Evolutionary conservation across 306 rosid species (phyloP), one percentile per base, ranked within the genome.

Genomic region (Inga laurina): DNA sequence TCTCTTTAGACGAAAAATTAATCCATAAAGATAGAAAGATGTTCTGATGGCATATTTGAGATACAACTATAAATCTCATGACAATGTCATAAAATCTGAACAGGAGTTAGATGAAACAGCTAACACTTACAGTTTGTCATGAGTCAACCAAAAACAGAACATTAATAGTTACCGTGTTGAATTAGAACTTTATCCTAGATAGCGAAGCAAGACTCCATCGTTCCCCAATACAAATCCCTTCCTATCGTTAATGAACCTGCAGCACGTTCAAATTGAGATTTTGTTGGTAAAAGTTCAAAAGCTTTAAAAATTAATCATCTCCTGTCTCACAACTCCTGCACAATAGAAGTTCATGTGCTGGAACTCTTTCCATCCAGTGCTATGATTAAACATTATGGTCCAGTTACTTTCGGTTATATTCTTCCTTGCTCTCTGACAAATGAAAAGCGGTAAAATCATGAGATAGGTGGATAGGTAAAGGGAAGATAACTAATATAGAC

Each of bases 181-280:
- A 80, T 81, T 46, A 75, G 74, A 82, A 61, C 81, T 87, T 89
- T 83, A 94, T 84, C 95, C 97, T 79, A 96, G 99, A 85, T 93
- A 94, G 83, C 98, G 97, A 78, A 96, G 98, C 87, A 96, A 86
- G 82, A 96, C 99, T 45, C 97, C 98, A 74, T 94, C 98, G 39
- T 96, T 96, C 80, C 99, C 99, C 82, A 96, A 85, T 71, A 96
- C 98, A 84, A 96, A 96, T 73, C 99, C 99, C 72, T 86, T 92
- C 80, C 83, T 94, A 57, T 92, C 97, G 81, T 96, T 81, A 73
- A 94, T 87, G 86, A 96, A 96, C 91, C 98, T 94, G 93, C 84
- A 56, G 49, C 56, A 69, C n/a, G 51, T 30, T 34, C 69, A 70
- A 24, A 65, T 72, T 18, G 79, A 72, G 61, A 82, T 62, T 75